These are phyloP conservation scores for Dorcoceras hygrometricum DNA, from an alignment of 257 asterid species.

Conservation along the genomic window DNA sequence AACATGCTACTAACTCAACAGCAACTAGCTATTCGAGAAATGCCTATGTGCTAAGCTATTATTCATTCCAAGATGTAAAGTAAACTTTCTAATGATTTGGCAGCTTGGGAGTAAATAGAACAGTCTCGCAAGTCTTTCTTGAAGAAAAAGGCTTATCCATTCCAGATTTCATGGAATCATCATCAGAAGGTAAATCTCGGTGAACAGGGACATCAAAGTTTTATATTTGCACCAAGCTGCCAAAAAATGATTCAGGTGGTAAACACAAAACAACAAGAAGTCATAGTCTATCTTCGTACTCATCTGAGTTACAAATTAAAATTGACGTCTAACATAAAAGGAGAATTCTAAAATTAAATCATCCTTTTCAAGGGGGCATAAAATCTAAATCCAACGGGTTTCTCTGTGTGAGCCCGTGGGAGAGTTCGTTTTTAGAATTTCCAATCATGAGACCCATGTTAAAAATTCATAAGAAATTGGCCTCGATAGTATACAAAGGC, in stretches of 20 bases:
- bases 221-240: constrained; percentile 7
- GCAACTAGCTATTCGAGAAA: constrained; percentile 21
- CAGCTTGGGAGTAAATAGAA: neutral
- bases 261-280: constrained; percentile 5
- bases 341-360: neutral
- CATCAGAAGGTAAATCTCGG: constrained; percentile 11
- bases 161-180: neutral
- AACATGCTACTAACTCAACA: constrained; percentile 39
- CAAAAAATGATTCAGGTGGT: constrained; percentile 3
- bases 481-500: neutral
- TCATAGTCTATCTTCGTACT: neutral
- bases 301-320: neutral
- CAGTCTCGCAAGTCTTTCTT: constrained; percentile 2
- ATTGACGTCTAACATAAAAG: neutral
- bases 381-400: neutral
- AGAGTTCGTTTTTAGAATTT: neutral
- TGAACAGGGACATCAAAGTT: neutral
- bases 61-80: neutral
- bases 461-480: neutral
- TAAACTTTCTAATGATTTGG: neutral
- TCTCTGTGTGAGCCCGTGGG: neutral
- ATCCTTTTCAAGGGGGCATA: neutral
- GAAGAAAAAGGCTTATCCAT: neutral
- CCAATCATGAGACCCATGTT: neutral
- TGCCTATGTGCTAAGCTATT: neutral